Evolutionary conservation across 768 basidiomycete species (phyloP), one percentile per base, ranked within the genome.

Genomic region (Lentinula guzmanii): DNA sequence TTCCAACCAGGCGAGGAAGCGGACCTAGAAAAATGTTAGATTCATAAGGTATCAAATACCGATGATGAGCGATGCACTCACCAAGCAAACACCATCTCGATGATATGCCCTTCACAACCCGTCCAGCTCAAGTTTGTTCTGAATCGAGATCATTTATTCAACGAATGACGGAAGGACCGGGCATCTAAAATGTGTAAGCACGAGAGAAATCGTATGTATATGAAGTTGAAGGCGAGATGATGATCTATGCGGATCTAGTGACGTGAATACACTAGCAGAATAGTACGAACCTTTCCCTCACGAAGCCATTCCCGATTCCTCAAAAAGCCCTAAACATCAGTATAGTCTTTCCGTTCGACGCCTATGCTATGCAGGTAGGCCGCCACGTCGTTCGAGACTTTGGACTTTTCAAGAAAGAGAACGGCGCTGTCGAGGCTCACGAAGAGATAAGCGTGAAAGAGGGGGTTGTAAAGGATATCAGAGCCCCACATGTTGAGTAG

Each of bases 1-100:
- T 61, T 98, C 94, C 2, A 99, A 77, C 93, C 94, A 96, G 1
- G 93, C 90, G 62, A 95, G 83, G 86, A 93, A 98, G 68, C 79
- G 80, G 48, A 85, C 82, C 86, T 87, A 65, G 13, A 28, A 24
- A 59, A n/a, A 3, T 31, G 0, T 16, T 15, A 4, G 37, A 16
- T 42, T 50, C 41, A 42, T 63, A 28, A 28, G 28, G 28, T 28
- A 28, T 28, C 28, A 63, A 66, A 35, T 39, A 13, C 37, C 68
- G 64, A 55, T 43, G 43, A n/a, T 15, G 3, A 11, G 57, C 42
- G 28, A 39, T 58, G 59, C n/a, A 86, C 89, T 70, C 64, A 88
- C 87, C 68, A 85, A 91, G 21, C 94, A 89, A 60, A 83, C 89
- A 21, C 94, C 96, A 72, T 99, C 97, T 57, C 95, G 83, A 15